Base-by-base conservation (phyloP, 1,284 basidiomycete species). In the Rhodotorula mucilaginosa region DNA sequence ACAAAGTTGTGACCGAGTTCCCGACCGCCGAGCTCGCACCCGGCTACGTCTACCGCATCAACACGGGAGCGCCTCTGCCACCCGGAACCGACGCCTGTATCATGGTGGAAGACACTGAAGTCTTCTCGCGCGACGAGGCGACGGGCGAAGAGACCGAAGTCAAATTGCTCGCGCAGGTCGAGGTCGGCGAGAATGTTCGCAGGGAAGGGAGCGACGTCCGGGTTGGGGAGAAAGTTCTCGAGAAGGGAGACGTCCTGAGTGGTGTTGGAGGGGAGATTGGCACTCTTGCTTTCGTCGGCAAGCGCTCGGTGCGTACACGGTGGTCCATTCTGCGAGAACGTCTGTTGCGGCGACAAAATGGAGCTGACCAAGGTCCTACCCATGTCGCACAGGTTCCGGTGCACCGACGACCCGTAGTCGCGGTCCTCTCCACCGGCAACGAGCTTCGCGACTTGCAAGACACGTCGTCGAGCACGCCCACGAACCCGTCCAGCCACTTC, bases 71-170 rank as follows among this genome's bases (percentile, higher is more conserved):
- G 2, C 87, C 90, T 0, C 82, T 95, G 2, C 93, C 92, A 0
- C 79, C 81, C 0, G 91, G 90, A 3, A 83, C 89, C 12, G 89
- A 94, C 78, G 82, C 90, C 0, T 88, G 93, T 1, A 88, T 95
- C 79, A 94, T 94, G 91, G 92, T 95, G 23, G 92, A 95, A 81
- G 92, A 95, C 78, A 94, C 92, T 0, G 86, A 87, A 66, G 83
- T 95, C 18, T 82, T 87, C 19, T 74, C 79, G 8, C 80, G 79
- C 47, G 63, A 64, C 54, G 82, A 82, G 44, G 76, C 76, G 2
- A 59, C 76, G 12, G 76, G 76, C 6, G 92, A 93, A 79, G 92
- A 94, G 79, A 82, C 84, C 39, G 84, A 87, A 70, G 87, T 94
- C 3, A 85, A 86, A 76, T 87, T 88, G 0, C 83, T 92, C 1